Evolutionary conservation across 805 yeast species (phyloP).

Genomic region (Wickerhamiella azyma): DNA sequence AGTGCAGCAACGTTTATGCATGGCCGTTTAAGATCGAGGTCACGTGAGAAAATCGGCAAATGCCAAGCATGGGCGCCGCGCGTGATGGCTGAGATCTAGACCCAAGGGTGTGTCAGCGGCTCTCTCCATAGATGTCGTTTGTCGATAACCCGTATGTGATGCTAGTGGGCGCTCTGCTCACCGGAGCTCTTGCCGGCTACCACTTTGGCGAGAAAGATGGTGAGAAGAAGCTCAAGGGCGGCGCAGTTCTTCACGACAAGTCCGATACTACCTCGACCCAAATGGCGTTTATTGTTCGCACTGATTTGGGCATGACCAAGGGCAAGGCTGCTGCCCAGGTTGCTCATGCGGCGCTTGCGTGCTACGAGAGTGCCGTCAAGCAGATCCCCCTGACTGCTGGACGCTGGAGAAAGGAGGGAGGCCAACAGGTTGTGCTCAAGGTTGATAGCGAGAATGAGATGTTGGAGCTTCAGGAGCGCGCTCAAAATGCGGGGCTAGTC

Average conservation of each 20-base stretch:
- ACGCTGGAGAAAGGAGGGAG: conserved; percentile 77
- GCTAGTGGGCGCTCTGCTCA: conserved; percentile 1
- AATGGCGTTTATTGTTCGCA: conserved; percentile 79
- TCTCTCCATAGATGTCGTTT: not conserved
- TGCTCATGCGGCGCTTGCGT: conserved; percentile 90
- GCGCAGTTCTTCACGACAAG: not conserved
- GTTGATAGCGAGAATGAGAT: conserved; percentile 47
- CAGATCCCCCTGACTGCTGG: conserved; percentile 49
- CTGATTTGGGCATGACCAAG: conserved; percentile 81
- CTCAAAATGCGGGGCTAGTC: conserved; percentile 64
- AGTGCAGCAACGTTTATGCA: not conserved
- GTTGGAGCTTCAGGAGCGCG: conserved; percentile 66
- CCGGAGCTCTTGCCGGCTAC: conserved; percentile 10
- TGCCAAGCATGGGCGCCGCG: too few species aligned
- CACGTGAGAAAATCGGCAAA: not conserved
- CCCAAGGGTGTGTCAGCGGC: not conserved
- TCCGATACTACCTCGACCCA: conserved; percentile 15
- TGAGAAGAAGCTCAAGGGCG: conserved; percentile 5
- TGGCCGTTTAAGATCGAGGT: not conserved
- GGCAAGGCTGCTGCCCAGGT: conserved; percentile 98
- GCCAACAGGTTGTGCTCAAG: conserved; percentile 79
- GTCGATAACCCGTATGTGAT: not conserved
- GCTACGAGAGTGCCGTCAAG: conserved; percentile 47
- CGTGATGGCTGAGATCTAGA: too few species aligned
- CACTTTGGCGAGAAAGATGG: conserved; percentile 7